Evolutionary conservation across 768 basidiomycete genomes (phyloP).

Genomic region (Clathrus columnatus): DNA sequence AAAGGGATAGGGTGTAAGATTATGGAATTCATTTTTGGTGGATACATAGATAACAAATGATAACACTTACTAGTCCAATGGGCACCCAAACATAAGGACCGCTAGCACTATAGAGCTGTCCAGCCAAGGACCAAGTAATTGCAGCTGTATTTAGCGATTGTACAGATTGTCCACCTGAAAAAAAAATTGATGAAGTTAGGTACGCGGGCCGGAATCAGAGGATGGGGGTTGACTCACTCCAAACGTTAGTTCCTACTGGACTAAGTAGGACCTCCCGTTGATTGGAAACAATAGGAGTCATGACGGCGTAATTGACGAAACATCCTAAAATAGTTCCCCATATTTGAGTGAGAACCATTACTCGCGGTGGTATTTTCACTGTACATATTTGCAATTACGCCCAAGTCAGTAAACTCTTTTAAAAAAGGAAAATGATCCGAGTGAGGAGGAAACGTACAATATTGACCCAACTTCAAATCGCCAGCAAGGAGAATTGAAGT

Average conservation of each 20-base stretch:
- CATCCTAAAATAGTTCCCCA: constrained; percentile 52
- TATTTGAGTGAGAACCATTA: constrained; percentile 58
- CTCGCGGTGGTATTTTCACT: constrained; percentile 56
- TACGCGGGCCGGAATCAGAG: not conserved
- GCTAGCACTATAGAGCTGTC: constrained; percentile 42
- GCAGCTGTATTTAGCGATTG: constrained; percentile 50
- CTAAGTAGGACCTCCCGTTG: constrained; percentile 46
- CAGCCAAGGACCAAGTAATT: constrained; percentile 57
- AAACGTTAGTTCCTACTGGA: constrained; percentile 51
- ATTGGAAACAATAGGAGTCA: constrained; percentile 34
- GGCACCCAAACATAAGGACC: constrained; percentile 53
- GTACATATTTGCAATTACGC: not conserved
- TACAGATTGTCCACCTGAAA: constrained; percentile 34
- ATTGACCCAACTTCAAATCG: constrained; percentile 29
- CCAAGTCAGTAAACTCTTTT: not conserved
- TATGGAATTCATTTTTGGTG: not conserved
- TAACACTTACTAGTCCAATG: constrained; percentile 27
- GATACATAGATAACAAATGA: not conserved
- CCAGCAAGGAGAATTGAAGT: constrained; percentile 45
- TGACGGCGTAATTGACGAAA: constrained; percentile 33
- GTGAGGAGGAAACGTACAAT: constrained; percentile 19
- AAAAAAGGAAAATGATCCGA: not conserved
- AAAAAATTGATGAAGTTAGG: not conserved
- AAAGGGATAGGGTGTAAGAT: no score
- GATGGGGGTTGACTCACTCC: constrained; percentile 22